Base-by-base conservation (phyloP, 768 basidiomycete species). In the Suillus decipiens region DNA sequence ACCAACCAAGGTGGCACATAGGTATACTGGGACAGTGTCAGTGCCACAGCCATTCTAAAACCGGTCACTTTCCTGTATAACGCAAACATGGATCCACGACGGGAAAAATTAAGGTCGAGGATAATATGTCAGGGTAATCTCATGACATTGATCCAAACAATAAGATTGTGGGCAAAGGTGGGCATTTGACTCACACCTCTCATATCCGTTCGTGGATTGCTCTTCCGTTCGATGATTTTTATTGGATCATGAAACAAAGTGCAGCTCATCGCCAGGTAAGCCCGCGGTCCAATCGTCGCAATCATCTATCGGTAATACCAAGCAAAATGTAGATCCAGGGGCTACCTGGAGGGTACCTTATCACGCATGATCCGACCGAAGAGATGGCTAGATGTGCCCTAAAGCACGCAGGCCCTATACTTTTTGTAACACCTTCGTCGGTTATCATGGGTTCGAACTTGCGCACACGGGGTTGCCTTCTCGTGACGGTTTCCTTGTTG, bases 281-380 rank as follows among this genome's bases (percentile, higher is more conserved):
- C 22, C 55, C 55, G 55, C 22, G 55, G 55, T 37, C 33, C 19
- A 53, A n/a, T n/a, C 33, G 10, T 34, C 31, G 11, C 11, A 6
- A 34, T 3, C 48, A 31, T 50, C 15, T 48, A 14, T 12, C 34
- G 34, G 54, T 55, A 22, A 55, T 55, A 15, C 24, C 22, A 24
- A 56, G 55, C 15, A 39, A 15, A 24, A 37, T 37, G 22, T 17
- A n/a, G 31, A 24, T 39, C 22, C 39, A 22, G 15, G 22, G n/a
- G 15, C 15, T 37, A 28, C 55, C 24, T 6, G 11, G 22, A 39
- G 15, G 37, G 14, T 8, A 28, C 24, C 55, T 56, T 39, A 56
- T 56, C 36, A 56, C 37, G 36, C 24, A 24, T 56, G 55, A 39
- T 56, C 55, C 55, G 55, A 39, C 17, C 37, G 37, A 39, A 56